Conservation (phyloP, 495 filamentous ascomycete genomes). For the Penicillium lividum region DNA sequence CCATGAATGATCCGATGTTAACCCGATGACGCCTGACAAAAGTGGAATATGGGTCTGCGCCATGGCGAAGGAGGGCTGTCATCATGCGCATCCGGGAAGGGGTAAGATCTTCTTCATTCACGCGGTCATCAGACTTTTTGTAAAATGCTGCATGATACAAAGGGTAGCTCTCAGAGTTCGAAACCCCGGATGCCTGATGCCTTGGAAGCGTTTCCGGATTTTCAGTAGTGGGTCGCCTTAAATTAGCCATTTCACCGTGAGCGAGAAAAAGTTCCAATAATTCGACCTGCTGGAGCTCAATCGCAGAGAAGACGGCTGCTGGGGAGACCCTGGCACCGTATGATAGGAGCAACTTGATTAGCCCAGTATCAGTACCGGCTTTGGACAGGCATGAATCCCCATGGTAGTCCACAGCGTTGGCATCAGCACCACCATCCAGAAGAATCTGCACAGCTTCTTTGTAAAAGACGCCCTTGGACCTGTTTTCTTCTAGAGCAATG, state of each 20-base stretch:
- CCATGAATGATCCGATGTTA: not conserved
- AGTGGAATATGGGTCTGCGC: not conserved
- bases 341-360: not conserved
- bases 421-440: not conserved
- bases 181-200: no score
- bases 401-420: not conserved
- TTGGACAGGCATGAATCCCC: not conserved
- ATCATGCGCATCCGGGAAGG: conserved; percentile 11
- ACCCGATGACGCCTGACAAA: not conserved
- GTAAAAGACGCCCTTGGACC: not conserved
- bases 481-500: not conserved
- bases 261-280: not conserved
- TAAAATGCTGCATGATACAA: not conserved
- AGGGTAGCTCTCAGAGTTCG: not conserved
- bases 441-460: not conserved
- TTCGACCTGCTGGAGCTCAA: not conserved
- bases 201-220: not conserved
- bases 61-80: not conserved
- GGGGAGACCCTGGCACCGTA: not conserved
- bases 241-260: not conserved
- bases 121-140: not conserved
- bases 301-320: not conserved
- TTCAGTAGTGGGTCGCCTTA: not conserved
- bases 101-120: not conserved
- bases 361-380: not conserved